A percentile compares a stretch with the other conserved stretches of the same genome.
phyloP scores from a whole-genome alignment of 2,329 filamentous ascomycete species.

The Aspergillus persii region DNA sequence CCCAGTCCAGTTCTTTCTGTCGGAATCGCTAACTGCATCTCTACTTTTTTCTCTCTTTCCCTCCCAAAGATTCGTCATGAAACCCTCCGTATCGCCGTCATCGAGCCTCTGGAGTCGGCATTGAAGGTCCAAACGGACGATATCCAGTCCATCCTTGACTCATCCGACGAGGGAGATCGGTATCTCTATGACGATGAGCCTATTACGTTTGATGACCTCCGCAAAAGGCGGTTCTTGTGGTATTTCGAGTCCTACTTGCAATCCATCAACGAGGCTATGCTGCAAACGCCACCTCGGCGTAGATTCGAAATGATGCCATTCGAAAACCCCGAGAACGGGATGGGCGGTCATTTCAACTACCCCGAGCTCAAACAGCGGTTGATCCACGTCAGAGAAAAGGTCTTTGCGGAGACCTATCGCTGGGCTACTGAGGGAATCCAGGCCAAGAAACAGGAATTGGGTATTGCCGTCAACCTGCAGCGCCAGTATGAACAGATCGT shows the following conservation, averaged over 20 bases:
- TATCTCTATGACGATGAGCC: slow-evolving; percentile 49
- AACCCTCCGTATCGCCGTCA: slow-evolving; percentile 78
- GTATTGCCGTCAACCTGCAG: slow-evolving; percentile 76
- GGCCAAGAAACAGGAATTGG: slow-evolving; percentile 63
- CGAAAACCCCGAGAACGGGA: slow-evolving; percentile 71
- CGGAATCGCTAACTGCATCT: neutral
- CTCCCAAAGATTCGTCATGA: slow-evolving; percentile 77
- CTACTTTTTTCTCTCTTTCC: too few species aligned
- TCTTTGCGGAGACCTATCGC: slow-evolving; percentile 67
- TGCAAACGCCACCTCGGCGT: slow-evolving; percentile 62
- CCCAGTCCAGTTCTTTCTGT: neutral
- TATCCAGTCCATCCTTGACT: slow-evolving; percentile 40
- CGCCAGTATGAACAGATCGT: slow-evolving; percentile 82
- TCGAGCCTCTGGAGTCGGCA: slow-evolving; percentile 79
- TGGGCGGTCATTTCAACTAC: slow-evolving; percentile 87
- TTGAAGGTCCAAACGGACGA: slow-evolving; percentile 58
- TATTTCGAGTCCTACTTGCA: slow-evolving; percentile 86
- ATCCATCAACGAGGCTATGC: slow-evolving; percentile 56
- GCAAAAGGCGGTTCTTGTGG: slow-evolving; percentile 91
- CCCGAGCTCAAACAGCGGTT: slow-evolving; percentile 69
- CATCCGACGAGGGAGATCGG: slow-evolving; percentile 33
- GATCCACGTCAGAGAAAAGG: slow-evolving; percentile 62
- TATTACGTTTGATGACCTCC: slow-evolving; percentile 82
- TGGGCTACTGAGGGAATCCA: slow-evolving; percentile 71
- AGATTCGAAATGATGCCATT: slow-evolving; percentile 83